phyloP scores from a whole-genome alignment of 208 protist genomes.

The Leishmania lainsoni region DNA sequence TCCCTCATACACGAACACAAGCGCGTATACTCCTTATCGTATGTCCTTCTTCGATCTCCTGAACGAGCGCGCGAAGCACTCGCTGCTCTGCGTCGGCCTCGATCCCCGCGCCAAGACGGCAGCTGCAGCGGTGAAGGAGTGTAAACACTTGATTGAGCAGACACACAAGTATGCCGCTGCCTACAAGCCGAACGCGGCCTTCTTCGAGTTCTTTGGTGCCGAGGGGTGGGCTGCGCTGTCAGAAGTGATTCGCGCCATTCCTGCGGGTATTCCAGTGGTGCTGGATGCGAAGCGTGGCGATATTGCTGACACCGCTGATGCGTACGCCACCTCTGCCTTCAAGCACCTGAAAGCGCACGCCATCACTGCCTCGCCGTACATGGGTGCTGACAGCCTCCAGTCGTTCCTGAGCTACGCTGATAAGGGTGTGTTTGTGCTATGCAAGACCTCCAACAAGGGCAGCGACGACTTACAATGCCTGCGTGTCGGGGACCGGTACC shows the following conservation, averaged over 20 bases:
- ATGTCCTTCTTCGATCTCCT: conserved; percentile 84
- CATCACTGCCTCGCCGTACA: conserved; percentile 88
- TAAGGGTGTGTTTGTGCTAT: conserved; percentile 84
- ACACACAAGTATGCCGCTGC: conserved; percentile 84
- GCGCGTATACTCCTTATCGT: background rate
- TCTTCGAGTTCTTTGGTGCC: conserved; percentile 84
- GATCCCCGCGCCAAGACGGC: conserved; percentile 80
- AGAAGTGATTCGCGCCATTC: conserved; percentile 67
- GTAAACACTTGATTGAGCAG: conserved; percentile 74
- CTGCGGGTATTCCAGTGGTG: conserved; percentile 79
- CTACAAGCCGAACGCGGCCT: conserved; percentile 91
- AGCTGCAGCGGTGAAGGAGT: conserved; percentile 63
- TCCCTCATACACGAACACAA: background rate
- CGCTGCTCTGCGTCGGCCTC: conserved; percentile 86
- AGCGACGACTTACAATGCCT: conserved; percentile 87
- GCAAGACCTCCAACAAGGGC: conserved; percentile 91
- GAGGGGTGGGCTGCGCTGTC: conserved; percentile 74
- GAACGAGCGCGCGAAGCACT: conserved; percentile 76
- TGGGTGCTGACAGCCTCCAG: conserved; percentile 82
- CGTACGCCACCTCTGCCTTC: conserved; percentile 86
- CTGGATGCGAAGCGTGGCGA: conserved; percentile 90
- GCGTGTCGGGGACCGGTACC: conserved; percentile 44
- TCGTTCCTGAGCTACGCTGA: conserved; percentile 81
- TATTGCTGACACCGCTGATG: conserved; percentile 85
- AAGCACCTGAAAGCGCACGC: conserved; percentile 78